Evolutionary conservation across 495 filamentous ascomycete species (phyloP), one percentile per base, ranked within the genome.

Genomic region (Penicillium goetzii): DNA sequence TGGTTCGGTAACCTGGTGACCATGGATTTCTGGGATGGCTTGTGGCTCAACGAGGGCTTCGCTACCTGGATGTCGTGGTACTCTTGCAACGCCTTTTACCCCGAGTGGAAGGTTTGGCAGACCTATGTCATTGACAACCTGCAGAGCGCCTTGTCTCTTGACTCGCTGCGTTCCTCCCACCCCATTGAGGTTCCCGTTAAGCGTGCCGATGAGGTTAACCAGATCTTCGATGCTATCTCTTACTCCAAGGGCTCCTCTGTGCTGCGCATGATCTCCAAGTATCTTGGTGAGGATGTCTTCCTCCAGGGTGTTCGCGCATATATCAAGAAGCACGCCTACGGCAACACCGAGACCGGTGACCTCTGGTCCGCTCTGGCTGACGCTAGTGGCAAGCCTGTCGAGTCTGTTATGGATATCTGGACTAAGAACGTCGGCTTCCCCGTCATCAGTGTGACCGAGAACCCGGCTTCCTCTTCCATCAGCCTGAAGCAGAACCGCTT

Each of bases 1-100:
- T 99, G 95, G 95, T 98, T 99, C 69, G 95, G 95, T 62, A 98
- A 99, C 77, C 81, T 99, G 61, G 95, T 99, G 49, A 99, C 95
- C 43, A 99, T 99, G 95, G 94, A 97, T 76, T 99, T 95, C 85
- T 99, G 95, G 95, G 93, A 97, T 77, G 94, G 92, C 33, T 80
- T 99, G 32, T 99, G 95, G 95, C 88, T 99, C 62, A 98, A 98
- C 74, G 95, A 99, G 77, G 94, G 94, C 26, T 98, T 98, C 74
- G 95, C 95, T 33, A 97, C 95, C 26, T 99, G 95, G 96, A 84
- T 84, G 81, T 84, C 81, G 12, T 85, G 83, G 83, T 84, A 84
- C 65, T 83, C 82, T 15, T 83, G 81, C 74, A 84, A 85, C 58
- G 78, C 71, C 59, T 96, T 99, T 83, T 97, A 93, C 79, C 95